Conservation (phyloP, 306 rosid species). For the Abrus pulchellus region DNA sequence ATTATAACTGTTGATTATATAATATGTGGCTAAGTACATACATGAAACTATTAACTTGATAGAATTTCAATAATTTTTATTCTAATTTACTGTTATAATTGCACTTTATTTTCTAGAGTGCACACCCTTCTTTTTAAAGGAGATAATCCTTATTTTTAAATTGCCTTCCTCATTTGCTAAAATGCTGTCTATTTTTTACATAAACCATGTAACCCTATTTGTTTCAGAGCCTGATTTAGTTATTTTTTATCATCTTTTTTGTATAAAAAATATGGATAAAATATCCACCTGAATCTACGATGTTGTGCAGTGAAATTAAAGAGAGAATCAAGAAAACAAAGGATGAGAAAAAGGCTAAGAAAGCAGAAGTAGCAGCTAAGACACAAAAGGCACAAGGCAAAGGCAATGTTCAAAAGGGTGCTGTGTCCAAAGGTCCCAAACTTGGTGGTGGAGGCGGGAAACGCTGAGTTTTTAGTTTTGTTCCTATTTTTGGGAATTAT, state of each 20-base stretch:
- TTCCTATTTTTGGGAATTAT: conserved; percentile 32
- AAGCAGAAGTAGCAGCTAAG: conserved; percentile 78
- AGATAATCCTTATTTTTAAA: no score
- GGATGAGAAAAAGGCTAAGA: conserved; percentile 92
- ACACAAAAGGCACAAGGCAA: conserved; percentile 68
- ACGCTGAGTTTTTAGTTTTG: conserved; percentile 59
- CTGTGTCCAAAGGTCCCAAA: conserved; percentile 80
- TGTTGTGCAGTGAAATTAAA: conserved; percentile 73
- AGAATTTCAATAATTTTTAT: neutral
- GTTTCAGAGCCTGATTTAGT: neutral
- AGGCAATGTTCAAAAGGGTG: conserved; percentile 68
- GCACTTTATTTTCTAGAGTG: neutral
- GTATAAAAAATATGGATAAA: neutral
- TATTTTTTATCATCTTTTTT: no score
- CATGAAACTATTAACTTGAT: neutral
- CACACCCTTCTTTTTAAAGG: neutral
- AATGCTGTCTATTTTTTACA: neutral
- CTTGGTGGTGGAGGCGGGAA: conserved; percentile 93
- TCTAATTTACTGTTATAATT: neutral
- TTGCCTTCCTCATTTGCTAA: neutral
- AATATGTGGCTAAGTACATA: neutral
- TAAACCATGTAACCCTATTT: no score
- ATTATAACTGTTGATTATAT: neutral
- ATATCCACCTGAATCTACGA: neutral
- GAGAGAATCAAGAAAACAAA: conserved; percentile 90